Evolutionary conservation across 2,329 filamentous ascomycete species (phyloP).

Genomic region (Aspergillus pseudonomiae): DNA sequence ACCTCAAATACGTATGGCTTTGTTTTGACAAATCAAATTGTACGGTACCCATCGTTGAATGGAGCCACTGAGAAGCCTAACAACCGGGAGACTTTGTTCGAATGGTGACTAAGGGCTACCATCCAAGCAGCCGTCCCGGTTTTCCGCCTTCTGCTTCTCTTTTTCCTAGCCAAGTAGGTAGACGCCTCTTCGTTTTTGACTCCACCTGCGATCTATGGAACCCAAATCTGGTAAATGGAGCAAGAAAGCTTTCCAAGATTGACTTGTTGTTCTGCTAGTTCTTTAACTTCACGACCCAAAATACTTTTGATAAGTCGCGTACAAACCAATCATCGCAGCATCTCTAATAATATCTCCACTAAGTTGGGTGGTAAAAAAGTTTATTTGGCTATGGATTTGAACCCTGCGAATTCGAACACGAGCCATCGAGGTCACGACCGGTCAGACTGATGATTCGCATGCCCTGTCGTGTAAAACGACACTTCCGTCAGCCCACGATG

Average conservation of each 20-base stretch:
- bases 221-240: background rate
- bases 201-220: background rate
- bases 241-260: background rate
- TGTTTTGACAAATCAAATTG: background rate
- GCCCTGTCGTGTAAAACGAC: constrained; percentile 10
- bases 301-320: background rate
- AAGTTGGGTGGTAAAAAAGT: constrained; percentile 2
- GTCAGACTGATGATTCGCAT: constrained; percentile 14
- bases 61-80: background rate
- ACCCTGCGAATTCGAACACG: constrained; percentile 14
- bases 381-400: background rate
- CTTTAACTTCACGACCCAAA: background rate
- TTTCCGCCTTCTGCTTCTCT: background rate
- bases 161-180: background rate
- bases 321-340: background rate
- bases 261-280: background rate
- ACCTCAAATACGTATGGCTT: background rate
- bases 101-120: background rate
- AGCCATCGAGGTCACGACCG: constrained; percentile 12
- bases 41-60: background rate
- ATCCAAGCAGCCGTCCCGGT: background rate
- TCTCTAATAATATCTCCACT: constrained; percentile 8
- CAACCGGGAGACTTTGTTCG: background rate
- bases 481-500: constrained; percentile 14
- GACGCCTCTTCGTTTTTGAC: background rate